Percentiles rank a stretch among this genome's conserved stretches.
phyloP scores from a whole-genome alignment of 495 filamentous ascomycete genomes.

The Neurospora sp. region DNA sequence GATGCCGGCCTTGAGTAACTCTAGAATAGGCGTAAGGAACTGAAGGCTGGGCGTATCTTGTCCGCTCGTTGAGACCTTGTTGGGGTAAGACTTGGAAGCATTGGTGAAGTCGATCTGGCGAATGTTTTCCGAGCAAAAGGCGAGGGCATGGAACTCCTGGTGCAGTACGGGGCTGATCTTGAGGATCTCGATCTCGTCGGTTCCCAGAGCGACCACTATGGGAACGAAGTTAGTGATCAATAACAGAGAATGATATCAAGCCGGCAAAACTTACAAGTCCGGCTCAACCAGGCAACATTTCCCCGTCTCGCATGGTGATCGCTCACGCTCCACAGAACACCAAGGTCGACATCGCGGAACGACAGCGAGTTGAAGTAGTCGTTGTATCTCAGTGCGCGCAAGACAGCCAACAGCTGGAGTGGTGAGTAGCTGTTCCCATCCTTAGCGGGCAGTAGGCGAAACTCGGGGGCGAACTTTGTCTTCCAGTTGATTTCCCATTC shows the following conservation, averaged over 20 bases:
- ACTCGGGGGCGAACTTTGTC: constrained; percentile 71
- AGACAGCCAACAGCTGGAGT: constrained; percentile 72
- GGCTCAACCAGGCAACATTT: constrained; percentile 22
- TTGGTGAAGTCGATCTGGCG: constrained; percentile 35
- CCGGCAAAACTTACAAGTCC: constrained; percentile 14
- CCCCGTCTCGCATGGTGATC: constrained; percentile 20
- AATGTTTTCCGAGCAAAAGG: constrained; percentile 34
- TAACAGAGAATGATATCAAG: background rate
- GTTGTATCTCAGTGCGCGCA: constrained; percentile 85
- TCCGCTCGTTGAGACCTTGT: background rate
- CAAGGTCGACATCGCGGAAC: constrained; percentile 62
- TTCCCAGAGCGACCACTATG: constrained; percentile 17
- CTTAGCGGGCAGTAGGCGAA: constrained; percentile 64
- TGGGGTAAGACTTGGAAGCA: constrained; percentile 14
- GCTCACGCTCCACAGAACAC: constrained; percentile 20
- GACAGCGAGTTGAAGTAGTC: constrained; percentile 81
- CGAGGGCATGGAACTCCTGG: constrained; percentile 39
- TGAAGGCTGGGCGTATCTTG: constrained; percentile 9
- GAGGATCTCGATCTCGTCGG: constrained; percentile 27
- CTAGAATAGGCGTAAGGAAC: constrained; percentile 24
- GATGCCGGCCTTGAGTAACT: constrained; percentile 16
- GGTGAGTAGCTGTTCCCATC: constrained; percentile 52
- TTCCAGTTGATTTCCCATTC: constrained; percentile 73
- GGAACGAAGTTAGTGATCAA: constrained; percentile 1
- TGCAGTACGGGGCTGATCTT: constrained; percentile 29